phyloP scores from a whole-genome alignment of 2,329 filamentous ascomycete species.

The Botrytis medusae region DNA sequence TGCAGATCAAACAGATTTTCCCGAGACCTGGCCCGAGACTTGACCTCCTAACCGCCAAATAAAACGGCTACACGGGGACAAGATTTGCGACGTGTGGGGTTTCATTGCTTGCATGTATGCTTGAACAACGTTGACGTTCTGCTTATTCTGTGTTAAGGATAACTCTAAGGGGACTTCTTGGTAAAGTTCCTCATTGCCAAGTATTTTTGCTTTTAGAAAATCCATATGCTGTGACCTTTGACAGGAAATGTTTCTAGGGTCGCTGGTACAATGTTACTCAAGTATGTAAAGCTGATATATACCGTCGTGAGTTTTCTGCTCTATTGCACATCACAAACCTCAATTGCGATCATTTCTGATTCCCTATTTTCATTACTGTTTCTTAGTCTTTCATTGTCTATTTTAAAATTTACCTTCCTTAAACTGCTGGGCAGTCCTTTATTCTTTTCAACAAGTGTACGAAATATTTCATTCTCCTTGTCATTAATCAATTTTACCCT shows the following conservation, averaged over 20 bases:
- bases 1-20: neutral
- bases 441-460: neutral
- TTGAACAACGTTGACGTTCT: neutral
- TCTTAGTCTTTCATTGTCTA: neutral
- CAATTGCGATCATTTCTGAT: neutral
- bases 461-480: neutral
- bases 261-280: neutral
- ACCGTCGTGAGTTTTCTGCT: neutral
- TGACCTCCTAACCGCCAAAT: slow-evolving; percentile 5
- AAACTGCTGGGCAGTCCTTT: slow-evolving; percentile 16
- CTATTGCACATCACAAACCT: neutral
- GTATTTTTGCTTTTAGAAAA: neutral
- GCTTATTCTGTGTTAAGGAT: neutral
- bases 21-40: slow-evolving; percentile 4
- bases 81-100: slow-evolving; percentile 14
- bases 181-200: neutral
- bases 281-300: neutral
- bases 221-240: slow-evolving; percentile 1
- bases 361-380: neutral
- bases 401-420: neutral
- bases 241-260: slow-evolving; percentile 3
- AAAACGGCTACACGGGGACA: slow-evolving; percentile 7
- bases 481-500: neutral
- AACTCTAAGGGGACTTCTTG: neutral
- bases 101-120: slow-evolving; percentile 14